phyloP scores from a whole-genome alignment of 495 filamentous ascomycete genomes.

The Alectoria sarmentosa region DNA sequence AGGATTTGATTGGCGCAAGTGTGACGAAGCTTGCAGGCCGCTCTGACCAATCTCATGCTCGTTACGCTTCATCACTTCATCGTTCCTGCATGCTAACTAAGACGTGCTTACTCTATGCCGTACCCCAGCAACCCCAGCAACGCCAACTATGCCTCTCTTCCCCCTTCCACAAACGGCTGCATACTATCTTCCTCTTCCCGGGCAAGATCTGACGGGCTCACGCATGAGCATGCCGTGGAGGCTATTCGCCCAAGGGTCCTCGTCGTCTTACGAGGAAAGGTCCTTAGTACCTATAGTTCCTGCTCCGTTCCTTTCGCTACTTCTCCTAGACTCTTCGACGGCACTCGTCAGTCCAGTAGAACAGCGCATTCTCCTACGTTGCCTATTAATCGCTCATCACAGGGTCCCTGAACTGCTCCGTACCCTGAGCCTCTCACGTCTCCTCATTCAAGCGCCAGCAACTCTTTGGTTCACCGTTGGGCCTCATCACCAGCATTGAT shows the following conservation, averaged over 20 bases:
- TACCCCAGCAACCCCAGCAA: neutral
- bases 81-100: slow-evolving; percentile 17
- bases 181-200: neutral
- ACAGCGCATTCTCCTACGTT: neutral
- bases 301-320: neutral
- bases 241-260: neutral
- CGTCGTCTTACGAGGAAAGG: neutral
- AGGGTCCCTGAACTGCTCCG: slow-evolving; percentile 1
- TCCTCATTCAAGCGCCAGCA: slow-evolving; percentile 24
- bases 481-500: slow-evolving; percentile 13
- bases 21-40: slow-evolving; percentile 1
- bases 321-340: neutral
- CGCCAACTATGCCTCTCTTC: neutral
- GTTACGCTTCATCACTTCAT: neutral
- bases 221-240: neutral
- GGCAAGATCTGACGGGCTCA: neutral
- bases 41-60: slow-evolving; percentile 9
- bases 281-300: neutral
- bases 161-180: neutral
- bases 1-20: slow-evolving; percentile 7
- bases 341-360: neutral
- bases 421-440: slow-evolving; percentile 4
- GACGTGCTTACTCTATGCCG: neutral
- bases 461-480: slow-evolving; percentile 23
- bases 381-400: slow-evolving; percentile 16